phyloP scores from a whole-genome alignment of 768 basidiomycete genomes.

The Suillus bovinus region DNA sequence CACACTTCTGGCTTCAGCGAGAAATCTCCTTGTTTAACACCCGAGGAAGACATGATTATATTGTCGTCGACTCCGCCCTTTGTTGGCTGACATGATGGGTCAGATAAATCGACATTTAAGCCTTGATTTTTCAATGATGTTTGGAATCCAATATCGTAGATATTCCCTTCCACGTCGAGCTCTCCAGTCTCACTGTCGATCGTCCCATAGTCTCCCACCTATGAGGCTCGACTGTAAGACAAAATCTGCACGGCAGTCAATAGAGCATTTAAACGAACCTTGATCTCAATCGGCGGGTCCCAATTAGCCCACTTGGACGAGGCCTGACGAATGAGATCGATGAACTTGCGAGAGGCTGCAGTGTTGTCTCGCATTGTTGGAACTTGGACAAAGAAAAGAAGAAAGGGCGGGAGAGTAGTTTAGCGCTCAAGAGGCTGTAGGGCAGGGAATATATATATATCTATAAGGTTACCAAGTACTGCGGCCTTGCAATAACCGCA shows the following conservation, averaged over 20 bases:
- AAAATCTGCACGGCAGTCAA: neutral
- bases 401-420: neutral
- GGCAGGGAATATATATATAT: neutral
- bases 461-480: constrained; percentile 9
- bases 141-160: constrained; percentile 28
- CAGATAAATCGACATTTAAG: constrained; percentile 7
- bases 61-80: constrained; percentile 21
- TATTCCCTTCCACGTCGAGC: constrained; percentile 32
- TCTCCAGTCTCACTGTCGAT: constrained; percentile 32
- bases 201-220: constrained; percentile 38
- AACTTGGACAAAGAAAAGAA: neutral
- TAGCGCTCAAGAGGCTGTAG: neutral
- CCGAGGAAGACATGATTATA: constrained; percentile 25
- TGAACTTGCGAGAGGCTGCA: constrained; percentile 31
- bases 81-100: constrained; percentile 16
- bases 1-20: constrained; percentile 22
- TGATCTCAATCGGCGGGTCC: constrained; percentile 35
- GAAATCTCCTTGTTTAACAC: constrained; percentile 18
- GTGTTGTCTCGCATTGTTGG: constrained; percentile 7
- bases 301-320: constrained; percentile 41
- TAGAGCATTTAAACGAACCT: constrained; percentile 21
- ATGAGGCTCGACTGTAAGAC: neutral
- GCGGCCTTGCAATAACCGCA: neutral
- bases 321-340: constrained; percentile 32
- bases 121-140: constrained; percentile 14